Evolutionary conservation across 148 eudicot genomes (phyloP).

Genomic region (Polygonum aviculare): DNA sequence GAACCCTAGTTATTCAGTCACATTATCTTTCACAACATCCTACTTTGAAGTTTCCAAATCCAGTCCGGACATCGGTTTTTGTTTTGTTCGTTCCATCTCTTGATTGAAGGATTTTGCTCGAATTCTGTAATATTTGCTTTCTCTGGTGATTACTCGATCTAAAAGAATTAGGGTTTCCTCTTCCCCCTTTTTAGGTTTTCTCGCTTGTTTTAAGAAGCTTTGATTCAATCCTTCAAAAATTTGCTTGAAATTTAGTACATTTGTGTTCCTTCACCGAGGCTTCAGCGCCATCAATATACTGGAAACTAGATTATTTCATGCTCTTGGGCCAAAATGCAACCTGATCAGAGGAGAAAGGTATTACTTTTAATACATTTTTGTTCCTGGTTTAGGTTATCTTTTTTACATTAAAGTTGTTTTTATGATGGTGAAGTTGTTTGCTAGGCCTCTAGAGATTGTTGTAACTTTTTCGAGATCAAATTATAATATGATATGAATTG

Average conservation of each 20-base stretch:
- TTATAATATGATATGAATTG: background rate
- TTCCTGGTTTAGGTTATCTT: background rate
- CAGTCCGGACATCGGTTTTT: background rate
- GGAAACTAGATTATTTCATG: slow-evolving; percentile 28
- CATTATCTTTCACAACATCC: background rate
- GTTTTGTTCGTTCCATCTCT: background rate
- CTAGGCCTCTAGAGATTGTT: background rate
- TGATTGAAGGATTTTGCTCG: background rate
- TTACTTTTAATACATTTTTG: background rate
- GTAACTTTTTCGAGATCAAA: slow-evolving; percentile 4
- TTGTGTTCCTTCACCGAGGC: background rate
- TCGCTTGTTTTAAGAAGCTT: background rate
- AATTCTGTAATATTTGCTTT: background rate
- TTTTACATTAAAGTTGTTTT: background rate
- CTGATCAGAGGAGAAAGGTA: slow-evolving; percentile 85
- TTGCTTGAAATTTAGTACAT: background rate
- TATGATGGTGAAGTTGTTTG: background rate
- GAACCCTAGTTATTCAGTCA: slow-evolving; percentile 1
- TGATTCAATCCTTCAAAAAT: background rate
- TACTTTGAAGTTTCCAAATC: background rate
- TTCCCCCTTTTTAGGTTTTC: background rate
- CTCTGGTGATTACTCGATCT: background rate
- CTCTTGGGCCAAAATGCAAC: slow-evolving; percentile 53
- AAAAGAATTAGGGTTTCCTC: background rate
- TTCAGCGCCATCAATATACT: background rate